Conservation (phyloP, 2,329 filamentous ascomycete genomes). For the Aspergillus flavus region DNA sequence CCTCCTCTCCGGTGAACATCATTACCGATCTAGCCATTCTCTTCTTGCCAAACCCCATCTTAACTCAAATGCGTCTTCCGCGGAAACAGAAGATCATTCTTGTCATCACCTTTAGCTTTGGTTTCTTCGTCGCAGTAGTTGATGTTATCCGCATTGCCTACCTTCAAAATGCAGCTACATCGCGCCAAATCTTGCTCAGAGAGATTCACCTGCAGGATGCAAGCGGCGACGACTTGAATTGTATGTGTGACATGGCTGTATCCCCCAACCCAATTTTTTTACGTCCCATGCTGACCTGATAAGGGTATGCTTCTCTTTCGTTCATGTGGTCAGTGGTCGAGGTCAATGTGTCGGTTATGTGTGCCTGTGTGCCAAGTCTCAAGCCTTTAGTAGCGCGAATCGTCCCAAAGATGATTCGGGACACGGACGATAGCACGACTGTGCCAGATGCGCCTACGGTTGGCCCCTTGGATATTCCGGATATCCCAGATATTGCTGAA, state of each 20-base stretch:
- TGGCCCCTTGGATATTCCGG: constrained; percentile 1
- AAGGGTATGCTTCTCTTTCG: constrained; percentile 77
- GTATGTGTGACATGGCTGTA: constrained; percentile 30
- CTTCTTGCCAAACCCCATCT: constrained; percentile 82
- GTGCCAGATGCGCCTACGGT: constrained; percentile 9
- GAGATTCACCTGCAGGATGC: constrained; percentile 40
- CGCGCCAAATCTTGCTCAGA: constrained; percentile 33
- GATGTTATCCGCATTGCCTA: constrained; percentile 91
- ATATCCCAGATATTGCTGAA: constrained; percentile 8
- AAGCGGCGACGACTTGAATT: constrained; percentile 56
- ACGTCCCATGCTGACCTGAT: constrained; percentile 36
- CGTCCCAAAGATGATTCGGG: constrained; percentile 59
- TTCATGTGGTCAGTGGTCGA: constrained; percentile 95
- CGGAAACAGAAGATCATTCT: constrained; percentile 85
- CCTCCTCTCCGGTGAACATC: constrained; percentile 86
- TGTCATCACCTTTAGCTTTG: constrained; percentile 81
- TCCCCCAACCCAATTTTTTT: neutral
- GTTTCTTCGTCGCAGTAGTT: constrained; percentile 83
- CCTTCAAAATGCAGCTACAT: constrained; percentile 69
- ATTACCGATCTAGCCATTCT: constrained; percentile 87
- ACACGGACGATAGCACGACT: constrained; percentile 37
- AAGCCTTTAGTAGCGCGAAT: constrained; percentile 78
- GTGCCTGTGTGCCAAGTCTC: constrained; percentile 86
- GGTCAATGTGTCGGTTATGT: constrained; percentile 87
- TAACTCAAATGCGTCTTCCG: constrained; percentile 83